Evolutionary conservation across 163 green algal genomes (phyloP), one percentile per base, ranked within the genome.

Genomic region (Scenedesmus sp.): DNA sequence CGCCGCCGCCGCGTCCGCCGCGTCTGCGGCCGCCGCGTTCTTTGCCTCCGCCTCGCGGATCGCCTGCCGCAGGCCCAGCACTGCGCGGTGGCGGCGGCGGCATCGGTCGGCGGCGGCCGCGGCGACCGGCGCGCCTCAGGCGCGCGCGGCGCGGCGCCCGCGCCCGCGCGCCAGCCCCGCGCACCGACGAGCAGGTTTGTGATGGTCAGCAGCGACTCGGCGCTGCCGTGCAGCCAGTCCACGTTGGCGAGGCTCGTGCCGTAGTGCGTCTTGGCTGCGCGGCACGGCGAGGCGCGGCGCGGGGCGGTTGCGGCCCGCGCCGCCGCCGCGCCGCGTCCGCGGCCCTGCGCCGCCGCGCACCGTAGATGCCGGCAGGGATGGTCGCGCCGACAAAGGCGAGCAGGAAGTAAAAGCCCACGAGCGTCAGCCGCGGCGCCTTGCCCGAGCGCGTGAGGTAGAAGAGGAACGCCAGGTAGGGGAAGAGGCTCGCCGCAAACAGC

Each of bases 321-420:
- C 5, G 9, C 57, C 13, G 39, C 39, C 39, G 39, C 39, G 39
- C 39, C 10, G 39, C 39, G 39, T 10, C 6, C 10, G 39, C 39
- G 7, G 39, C 26, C 24, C 47, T 56, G 24, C 39, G 34, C 0
- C 42, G 36, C 39, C 5, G 29, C 87, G 72, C 73, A 95, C 91
- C 93, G 58, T 94, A 95, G 34, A 98, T 96, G 26, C 95, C 95
- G n/a, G 95, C 95, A 14, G 94, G 94, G 36, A 99, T 98, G 14
- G 95, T 98, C 3, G 87, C 96, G 39, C 89, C 92, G 0, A 99
- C 96, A 84, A 99, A 99, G 0, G 91, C 94, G 4, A 99, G 87
- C 13, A 99, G 86, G 87, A 99, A 99, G 83, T 96, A 97, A 74
- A 98, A 99, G 17, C 96, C 96, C 75, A 96, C 93, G 0, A 97